These are phyloP conservation scores for Erodium texanum DNA, from an alignment of 441 rosid genomes.

Conservation along the genomic window DNA sequence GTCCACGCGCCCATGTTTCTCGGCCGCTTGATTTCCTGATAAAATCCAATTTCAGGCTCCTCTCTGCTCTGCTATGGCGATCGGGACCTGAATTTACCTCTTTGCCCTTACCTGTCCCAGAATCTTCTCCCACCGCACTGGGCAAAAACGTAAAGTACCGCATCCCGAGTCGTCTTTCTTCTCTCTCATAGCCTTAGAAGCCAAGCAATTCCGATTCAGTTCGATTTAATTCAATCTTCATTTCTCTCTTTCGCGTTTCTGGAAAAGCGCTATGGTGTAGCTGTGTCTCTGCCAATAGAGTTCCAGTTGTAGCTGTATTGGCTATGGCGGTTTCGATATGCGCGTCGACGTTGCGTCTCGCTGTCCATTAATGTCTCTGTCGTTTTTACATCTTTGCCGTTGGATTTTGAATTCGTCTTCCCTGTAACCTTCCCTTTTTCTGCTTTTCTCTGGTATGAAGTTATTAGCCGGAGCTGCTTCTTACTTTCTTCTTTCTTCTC, in stretches of 20 bases:
- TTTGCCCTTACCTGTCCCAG: not conserved
- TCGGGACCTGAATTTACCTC: not conserved
- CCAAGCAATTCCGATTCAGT: conserved; percentile 4
- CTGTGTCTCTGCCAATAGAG: not conserved
- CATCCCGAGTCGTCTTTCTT: not conserved
- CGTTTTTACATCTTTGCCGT: not conserved
- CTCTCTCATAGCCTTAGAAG: conserved; percentile 3
- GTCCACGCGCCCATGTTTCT: not conserved
- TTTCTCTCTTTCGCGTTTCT: not conserved
- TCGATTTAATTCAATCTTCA: not conserved
- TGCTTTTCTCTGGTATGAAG: not conserved
- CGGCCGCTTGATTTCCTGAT: not conserved
- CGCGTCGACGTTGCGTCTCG: conserved; percentile 5
- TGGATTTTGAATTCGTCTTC: not conserved
- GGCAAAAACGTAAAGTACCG: not conserved
- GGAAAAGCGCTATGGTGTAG: not conserved
- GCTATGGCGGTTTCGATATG: conserved; percentile 6
- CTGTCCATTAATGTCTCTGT: conserved; percentile 5
- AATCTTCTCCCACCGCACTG: not conserved
- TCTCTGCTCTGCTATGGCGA: conserved; percentile 4
- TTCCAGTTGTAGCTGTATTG: not conserved
- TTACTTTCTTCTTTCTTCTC: not conserved
- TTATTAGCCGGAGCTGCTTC: not conserved
- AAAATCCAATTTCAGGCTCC: not conserved
- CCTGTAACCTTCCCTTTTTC: not conserved